Evolutionary conservation across 352 stramenopile species (phyloP).

Genomic region (Phytopythium mirpurense): DNA sequence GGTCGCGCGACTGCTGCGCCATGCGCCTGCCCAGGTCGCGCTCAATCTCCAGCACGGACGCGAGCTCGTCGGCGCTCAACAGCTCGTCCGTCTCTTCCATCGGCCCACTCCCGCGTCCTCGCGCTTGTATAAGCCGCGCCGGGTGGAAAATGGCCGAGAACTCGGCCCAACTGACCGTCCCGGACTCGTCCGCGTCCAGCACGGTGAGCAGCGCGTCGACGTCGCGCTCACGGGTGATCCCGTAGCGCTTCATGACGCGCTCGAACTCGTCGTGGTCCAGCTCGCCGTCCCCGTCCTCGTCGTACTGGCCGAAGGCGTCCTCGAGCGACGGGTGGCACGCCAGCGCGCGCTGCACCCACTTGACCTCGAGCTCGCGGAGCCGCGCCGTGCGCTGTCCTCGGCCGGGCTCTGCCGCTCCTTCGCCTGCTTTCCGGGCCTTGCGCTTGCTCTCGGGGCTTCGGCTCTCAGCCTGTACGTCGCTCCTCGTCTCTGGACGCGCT

Average conservation of each 20-base stretch:
- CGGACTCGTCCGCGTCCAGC: constrained; percentile 44
- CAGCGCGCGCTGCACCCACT: constrained; percentile 58
- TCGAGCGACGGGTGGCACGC: constrained; percentile 56
- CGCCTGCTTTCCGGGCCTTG: not conserved
- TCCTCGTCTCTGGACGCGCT: constrained; percentile 5
- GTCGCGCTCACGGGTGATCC: constrained; percentile 47
- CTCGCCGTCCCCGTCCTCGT: constrained; percentile 36
- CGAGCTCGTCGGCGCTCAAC: constrained; percentile 38
- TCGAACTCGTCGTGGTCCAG: constrained; percentile 60
- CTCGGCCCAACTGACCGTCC: constrained; percentile 48
- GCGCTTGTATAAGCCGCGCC: constrained; percentile 17
- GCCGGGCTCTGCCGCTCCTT: constrained; percentile 16
- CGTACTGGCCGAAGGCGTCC: constrained; percentile 59
- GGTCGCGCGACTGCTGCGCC: constrained; percentile 42
- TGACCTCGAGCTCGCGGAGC: constrained; percentile 43
- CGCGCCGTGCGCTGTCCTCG: constrained; percentile 18
- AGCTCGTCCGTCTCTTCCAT: constrained; percentile 20
- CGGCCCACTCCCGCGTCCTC: constrained; percentile 11
- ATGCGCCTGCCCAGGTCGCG: constrained; percentile 52
- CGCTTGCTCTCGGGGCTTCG: not conserved
- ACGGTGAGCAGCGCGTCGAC: constrained; percentile 40
- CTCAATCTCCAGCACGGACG: constrained; percentile 62
- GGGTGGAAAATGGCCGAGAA: constrained; percentile 58
- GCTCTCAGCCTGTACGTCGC: not conserved
- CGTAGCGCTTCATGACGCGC: constrained; percentile 69